A percentile compares a stretch with the other conserved stretches of the same genome.
phyloP scores from a whole-genome alignment of 257 asterid genomes.

The Ocimum tenuiflorum region DNA sequence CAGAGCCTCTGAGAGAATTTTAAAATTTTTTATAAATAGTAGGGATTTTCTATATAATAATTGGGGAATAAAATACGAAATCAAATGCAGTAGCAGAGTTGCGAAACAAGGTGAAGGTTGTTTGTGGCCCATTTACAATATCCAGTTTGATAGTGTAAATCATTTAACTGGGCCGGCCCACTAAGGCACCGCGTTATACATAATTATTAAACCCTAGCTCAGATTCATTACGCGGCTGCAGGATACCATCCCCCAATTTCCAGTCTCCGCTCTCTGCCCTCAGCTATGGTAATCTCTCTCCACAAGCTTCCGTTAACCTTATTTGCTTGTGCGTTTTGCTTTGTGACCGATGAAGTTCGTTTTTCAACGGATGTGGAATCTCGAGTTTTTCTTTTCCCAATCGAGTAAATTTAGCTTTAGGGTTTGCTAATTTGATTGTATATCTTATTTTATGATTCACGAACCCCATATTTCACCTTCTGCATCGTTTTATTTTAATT shows the following conservation, averaged over 20 bases:
- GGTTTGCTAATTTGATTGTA: no score
- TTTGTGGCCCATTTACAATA: no score
- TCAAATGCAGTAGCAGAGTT: no score
- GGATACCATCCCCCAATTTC: background rate
- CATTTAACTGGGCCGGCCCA: no score
- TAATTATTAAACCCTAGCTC: conserved; percentile 4
- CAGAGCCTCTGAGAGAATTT: conserved; percentile 64
- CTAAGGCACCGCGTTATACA: background rate
- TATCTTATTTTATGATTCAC: background rate
- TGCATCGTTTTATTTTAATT: no score
- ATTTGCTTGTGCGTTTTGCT: background rate
- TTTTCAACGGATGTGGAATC: no score
- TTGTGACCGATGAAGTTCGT: background rate
- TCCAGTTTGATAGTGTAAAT: no score
- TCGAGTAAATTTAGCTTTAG: background rate
- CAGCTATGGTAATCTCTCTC: conserved; percentile 8
- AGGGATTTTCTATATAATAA: no score
- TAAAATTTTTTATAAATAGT: no score
- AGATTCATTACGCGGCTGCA: background rate
- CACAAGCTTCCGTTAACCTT: background rate
- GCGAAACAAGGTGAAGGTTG: no score
- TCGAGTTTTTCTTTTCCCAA: no score
- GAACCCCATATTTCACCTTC: background rate
- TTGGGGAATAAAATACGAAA: no score
- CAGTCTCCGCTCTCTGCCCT: background rate